Evolutionary conservation across 2,329 filamentous ascomycete genomes (phyloP), one percentile per base, ranked within the genome.

Genomic region (Biscogniauxia marginata): DNA sequence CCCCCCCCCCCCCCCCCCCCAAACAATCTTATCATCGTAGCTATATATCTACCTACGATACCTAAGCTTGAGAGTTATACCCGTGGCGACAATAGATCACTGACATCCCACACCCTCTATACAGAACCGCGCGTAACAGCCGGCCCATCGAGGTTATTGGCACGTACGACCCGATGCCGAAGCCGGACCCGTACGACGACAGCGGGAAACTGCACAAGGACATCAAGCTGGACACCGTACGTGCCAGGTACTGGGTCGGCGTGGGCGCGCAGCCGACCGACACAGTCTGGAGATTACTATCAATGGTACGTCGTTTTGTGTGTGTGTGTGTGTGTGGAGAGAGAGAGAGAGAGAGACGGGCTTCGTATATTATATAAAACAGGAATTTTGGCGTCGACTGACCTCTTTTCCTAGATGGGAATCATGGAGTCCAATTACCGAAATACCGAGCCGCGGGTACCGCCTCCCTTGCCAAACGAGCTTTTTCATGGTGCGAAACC

Each of bases 221-320:
- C 65, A 90, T 99, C 71, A 87, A 91, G 68, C 82, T 99, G 13
- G 95, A 99, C 74, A 78, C 84, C 7, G 79, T 84, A 63, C 82
- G 95, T 58, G 90, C 93, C 55, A 88, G 89, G 74, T 99, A 99
- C 78, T 99, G 95, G 95, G 82, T 99, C 34, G 95, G 95, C 71
- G 93, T 98, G 3, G 95, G 95, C 1, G 95, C 95, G 54, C 95
- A 99, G 77, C 95, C 95, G 8, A 93, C 89, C 60, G 91, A 97
- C 65, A 87, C 90, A 3, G 90, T 89, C 34, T 96, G 93, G 93
- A 83, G 91, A 71, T 74, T 98, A 67, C 77, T 99, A 65, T 84
- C 84, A 54, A 88, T 96, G 90, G 91, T 93, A 65, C 20, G 66
- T 49, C 7, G 43, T 22, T 3, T 9, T n/a, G 19, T 7, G 8